These are phyloP conservation scores for Pestalotiopsis sp. DNA, from an alignment of 2,329 filamentous ascomycete species.

Conservation along the genomic window DNA sequence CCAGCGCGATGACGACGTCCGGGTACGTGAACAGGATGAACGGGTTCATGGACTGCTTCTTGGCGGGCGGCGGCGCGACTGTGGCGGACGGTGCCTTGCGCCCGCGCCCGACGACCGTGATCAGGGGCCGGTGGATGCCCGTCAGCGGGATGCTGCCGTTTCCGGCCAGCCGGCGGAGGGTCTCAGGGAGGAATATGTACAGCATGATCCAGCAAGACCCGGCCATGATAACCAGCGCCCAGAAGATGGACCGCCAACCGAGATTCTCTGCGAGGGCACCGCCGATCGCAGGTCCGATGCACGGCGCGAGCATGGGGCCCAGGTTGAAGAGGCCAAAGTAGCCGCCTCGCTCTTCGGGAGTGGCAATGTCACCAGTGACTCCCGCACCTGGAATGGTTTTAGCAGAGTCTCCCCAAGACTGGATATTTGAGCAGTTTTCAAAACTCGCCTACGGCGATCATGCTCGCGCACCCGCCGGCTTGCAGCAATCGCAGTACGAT, in stretches of 20 bases:
- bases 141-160: constrained; percentile 1
- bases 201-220: constrained; percentile 38
- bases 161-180: neutral
- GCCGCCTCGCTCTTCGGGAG: constrained; percentile 32
- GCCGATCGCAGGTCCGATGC: constrained; percentile 58
- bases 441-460: constrained; percentile 30
- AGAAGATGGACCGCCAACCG: constrained; percentile 58
- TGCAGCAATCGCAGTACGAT: constrained; percentile 33
- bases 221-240: constrained; percentile 39
- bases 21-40: constrained; percentile 33
- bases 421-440: too few relatives aligned
- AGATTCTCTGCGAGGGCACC: constrained; percentile 55
- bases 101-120: constrained; percentile 20
- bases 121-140: constrained; percentile 22
- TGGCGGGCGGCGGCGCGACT: neutral
- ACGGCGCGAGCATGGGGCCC: constrained; percentile 52
- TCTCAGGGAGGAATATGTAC: neutral
- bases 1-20: constrained; percentile 31
- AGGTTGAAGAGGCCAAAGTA: constrained; percentile 37
- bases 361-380: constrained; percentile 35
- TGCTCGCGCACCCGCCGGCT: constrained; percentile 36
- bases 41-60: constrained; percentile 27
- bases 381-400: constrained; percentile 16
- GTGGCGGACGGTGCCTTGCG: neutral
- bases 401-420: neutral